Evolutionary conservation across 2,329 filamentous ascomycete species (phyloP).

Genomic region (Aspergillus puulaauensis): DNA sequence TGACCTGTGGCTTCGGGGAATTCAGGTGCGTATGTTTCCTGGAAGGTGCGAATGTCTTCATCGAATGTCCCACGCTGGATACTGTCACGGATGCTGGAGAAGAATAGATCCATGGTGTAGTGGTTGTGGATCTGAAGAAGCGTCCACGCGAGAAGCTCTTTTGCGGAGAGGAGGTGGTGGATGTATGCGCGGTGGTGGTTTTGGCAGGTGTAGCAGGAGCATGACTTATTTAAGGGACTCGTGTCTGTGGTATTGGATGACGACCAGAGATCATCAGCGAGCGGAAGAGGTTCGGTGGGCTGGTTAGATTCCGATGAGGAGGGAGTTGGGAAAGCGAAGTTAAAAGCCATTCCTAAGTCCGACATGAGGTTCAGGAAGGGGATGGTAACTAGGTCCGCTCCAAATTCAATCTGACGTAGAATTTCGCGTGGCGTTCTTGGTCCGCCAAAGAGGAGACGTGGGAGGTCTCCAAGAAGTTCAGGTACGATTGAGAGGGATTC

Average conservation of each 20-base stretch:
- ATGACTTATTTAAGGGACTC: slow-evolving; percentile 61
- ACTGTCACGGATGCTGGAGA: slow-evolving; percentile 65
- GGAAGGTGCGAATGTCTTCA: slow-evolving; percentile 59
- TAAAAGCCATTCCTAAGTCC: slow-evolving; percentile 80
- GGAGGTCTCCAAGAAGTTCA: slow-evolving; percentile 59
- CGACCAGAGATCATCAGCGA: slow-evolving; percentile 80
- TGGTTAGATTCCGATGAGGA: slow-evolving; percentile 11
- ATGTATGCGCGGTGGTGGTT: slow-evolving; percentile 84
- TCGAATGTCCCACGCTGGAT: slow-evolving; percentile 60
- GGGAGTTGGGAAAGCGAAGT: slow-evolving; percentile 68
- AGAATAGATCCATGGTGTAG: slow-evolving; percentile 69
- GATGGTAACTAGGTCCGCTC: slow-evolving; percentile 76
- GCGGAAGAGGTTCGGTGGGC: slow-evolving; percentile 35
- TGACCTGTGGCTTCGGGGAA: slow-evolving; percentile 73
- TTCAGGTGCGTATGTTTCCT: slow-evolving; percentile 64
- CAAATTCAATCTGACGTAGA: slow-evolving; percentile 71
- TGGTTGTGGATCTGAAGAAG: slow-evolving; percentile 92
- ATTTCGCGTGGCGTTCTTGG: slow-evolving; percentile 72
- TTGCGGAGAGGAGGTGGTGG: slow-evolving; percentile 81
- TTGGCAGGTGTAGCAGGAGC: slow-evolving; percentile 79
- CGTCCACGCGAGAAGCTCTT: slow-evolving; percentile 96
- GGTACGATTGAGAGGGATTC: slow-evolving; percentile 68
- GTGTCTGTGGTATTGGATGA: slow-evolving; percentile 60
- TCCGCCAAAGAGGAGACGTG: slow-evolving; percentile 71
- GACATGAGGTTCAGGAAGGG: slow-evolving; percentile 73